A percentile compares a stretch with the other conserved stretches of the same genome.
phyloP scores from a whole-genome alignment of 306 rosid genomes.

The Dalbergia cochinchinensis region DNA sequence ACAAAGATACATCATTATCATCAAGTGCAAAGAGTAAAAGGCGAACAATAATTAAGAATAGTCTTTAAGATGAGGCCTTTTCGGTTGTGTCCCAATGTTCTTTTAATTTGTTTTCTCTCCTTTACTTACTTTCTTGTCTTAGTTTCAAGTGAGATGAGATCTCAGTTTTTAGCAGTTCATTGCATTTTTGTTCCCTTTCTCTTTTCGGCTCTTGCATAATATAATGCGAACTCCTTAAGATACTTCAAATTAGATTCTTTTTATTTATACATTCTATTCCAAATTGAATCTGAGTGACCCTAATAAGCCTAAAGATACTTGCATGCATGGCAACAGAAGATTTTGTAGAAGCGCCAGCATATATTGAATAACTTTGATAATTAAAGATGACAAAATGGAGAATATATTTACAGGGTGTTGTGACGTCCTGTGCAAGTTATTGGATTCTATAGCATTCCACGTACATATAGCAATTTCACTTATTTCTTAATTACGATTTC shows the following conservation, averaged over 20 bases:
- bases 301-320: too few relatives aligned
- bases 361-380: background rate
- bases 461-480: background rate
- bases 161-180: background rate
- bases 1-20: constrained; percentile 24
- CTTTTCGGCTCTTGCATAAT: background rate
- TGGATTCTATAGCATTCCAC: background rate
- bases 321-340: background rate
- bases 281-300: background rate
- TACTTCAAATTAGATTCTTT: background rate
- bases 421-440: background rate
- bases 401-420: background rate
- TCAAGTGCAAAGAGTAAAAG: constrained; percentile 35
- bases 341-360: background rate
- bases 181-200: background rate
- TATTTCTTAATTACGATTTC: background rate
- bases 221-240: background rate
- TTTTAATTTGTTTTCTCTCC: background rate
- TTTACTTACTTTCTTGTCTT: background rate
- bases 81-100: background rate
- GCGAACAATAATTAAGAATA: background rate
- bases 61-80: constrained; percentile 18
- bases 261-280: background rate
- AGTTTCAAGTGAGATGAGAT: background rate
- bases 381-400: background rate